Evolutionary conservation across 257 asterid species (phyloP), one percentile per base, ranked within the genome.

Genomic region (Solanum chaucha): DNA sequence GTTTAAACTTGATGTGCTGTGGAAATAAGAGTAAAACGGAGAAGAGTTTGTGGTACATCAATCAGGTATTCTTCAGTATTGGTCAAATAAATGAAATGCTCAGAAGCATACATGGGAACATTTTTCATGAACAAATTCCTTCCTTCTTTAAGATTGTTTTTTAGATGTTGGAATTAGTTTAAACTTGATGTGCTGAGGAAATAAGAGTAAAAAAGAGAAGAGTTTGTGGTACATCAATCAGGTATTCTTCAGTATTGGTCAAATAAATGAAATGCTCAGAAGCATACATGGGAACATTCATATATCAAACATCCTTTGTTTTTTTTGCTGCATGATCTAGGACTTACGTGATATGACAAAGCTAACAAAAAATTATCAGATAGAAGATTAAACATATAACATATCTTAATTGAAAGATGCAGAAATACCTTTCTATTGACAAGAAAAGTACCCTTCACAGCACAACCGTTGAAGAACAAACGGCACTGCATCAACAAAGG

Each of bases 381-480:
- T 7, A 24, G n/a, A 40, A 35, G 59, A 75, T 24, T 38, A 40
- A 26, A 40, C 35, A 77, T 40, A 24, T n/a, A 40, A 32, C 20
- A n/a, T 12, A 77, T 40, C 83, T 41, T 41, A 77, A 74, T 6
- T 74, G 34, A 67, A 24, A 68, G 78, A 70, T 85, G 87, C 41
- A 86, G 83, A 68, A 46, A 78, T 91, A 96, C 99, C 98, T 90
- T 93, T 82, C 67, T 89, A 89, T 96, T 93, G 5, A 96, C 81
- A 30, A 96, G 97, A 87, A 96, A 95, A 36, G 98, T 95, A 81
- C 99, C 99, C 88, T 96, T 96, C 38, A 94, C 94, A 86, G 98
- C 99, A 86, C 73, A 46, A 38, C 99, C 99, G 41, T 90, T 72
- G 77, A 87, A 81, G 91, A 94, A 96, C 89, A 96, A 58, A 84